These are phyloP conservation scores for Periglandula ipomoeae DNA, from an alignment of 2,329 filamentous ascomycete genomes.

Conservation along the genomic window DNA sequence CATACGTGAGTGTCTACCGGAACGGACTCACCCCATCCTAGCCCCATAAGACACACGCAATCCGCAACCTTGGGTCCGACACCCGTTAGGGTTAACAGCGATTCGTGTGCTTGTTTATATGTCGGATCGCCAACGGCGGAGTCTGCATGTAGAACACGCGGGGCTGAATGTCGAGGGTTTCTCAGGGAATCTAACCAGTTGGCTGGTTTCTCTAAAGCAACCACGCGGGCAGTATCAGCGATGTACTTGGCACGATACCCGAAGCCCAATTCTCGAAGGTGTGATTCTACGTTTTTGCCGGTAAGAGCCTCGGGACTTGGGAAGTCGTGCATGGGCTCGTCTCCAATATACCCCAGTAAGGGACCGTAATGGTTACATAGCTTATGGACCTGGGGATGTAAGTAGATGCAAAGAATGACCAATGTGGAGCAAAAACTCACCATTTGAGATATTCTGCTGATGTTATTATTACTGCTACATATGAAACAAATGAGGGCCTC, in stretches of 20 bases:
- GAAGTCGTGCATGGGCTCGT: slow-evolving; percentile 76
- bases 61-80: slow-evolving; percentile 97
- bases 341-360: slow-evolving; percentile 60
- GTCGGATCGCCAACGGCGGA: slow-evolving; percentile 33
- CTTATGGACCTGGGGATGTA: slow-evolving; percentile 57
- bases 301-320: slow-evolving; percentile 68
- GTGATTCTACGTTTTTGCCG: slow-evolving; percentile 64
- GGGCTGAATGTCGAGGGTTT: slow-evolving; percentile 62
- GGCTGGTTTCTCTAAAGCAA: slow-evolving; percentile 56
- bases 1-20: slow-evolving; percentile 97
- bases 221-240: slow-evolving; percentile 68
- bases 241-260: slow-evolving; percentile 94
- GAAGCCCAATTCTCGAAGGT: slow-evolving; percentile 77
- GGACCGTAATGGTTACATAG: slow-evolving; percentile 80
- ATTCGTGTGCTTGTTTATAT: slow-evolving; percentile 72
- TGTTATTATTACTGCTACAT: slow-evolving; percentile 99
- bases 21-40: slow-evolving; percentile 92
- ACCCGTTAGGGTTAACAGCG: slow-evolving; percentile 69
- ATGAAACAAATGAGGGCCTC: slow-evolving; percentile 91
- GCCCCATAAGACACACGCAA: slow-evolving; percentile 91
- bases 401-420: background rate
- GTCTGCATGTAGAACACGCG: slow-evolving; percentile 29
- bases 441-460: slow-evolving; percentile 91
- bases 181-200: slow-evolving; percentile 71
- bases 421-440: slow-evolving; percentile 34